Percentiles rank a stretch among this genome's conserved stretches.
Conservation (phyloP, 768 basidiomycete species). For the Termitomyces sp. region DNA sequence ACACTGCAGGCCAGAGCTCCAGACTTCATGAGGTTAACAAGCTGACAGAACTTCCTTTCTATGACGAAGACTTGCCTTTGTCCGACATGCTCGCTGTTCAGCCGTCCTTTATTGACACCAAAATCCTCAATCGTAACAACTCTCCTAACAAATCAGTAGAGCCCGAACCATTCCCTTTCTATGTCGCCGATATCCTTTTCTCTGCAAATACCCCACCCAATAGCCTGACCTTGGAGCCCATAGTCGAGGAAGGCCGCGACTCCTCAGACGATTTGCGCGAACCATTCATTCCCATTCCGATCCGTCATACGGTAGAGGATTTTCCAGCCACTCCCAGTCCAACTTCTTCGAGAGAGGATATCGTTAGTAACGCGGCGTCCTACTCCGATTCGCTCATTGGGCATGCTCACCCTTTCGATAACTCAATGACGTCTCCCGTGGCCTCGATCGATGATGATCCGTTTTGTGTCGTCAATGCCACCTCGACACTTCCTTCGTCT, state of each 20-base stretch:
- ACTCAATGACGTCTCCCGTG: not conserved
- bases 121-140: not conserved
- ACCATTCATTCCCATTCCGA: not conserved
- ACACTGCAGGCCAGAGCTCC: not conserved
- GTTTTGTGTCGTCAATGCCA: not conserved
- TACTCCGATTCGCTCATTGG: not conserved
- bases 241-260: not conserved
- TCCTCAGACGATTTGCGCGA: not conserved
- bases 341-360: not conserved
- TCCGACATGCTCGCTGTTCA: not conserved
- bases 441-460: not conserved
- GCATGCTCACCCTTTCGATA: not conserved
- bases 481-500: not conserved
- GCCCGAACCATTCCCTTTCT: not conserved
- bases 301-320: not conserved
- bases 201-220: not conserved
- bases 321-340: not conserved
- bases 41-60: not conserved
- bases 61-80: not conserved
- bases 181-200: not conserved
- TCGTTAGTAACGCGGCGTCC: not conserved
- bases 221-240: not conserved
- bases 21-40: not conserved
- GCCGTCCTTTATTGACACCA: not conserved
- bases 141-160: not conserved